Evolutionary conservation across 2,329 filamentous ascomycete genomes (phyloP).

Genomic region (Colletotrichum noveboracense): DNA sequence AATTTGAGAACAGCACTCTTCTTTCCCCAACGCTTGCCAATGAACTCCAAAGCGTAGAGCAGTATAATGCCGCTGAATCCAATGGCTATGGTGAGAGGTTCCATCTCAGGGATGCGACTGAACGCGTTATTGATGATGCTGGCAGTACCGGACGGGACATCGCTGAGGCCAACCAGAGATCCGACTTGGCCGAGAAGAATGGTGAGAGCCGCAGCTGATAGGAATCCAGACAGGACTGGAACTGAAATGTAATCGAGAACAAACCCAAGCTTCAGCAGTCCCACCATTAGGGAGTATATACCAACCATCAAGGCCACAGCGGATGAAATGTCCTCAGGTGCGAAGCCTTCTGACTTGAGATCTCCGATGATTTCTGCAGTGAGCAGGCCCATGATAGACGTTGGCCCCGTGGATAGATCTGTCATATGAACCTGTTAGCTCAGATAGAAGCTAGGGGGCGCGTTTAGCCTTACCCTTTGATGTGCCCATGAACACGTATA

Average conservation of each 20-base stretch:
- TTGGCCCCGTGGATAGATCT: slow-evolving; percentile 69
- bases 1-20: slow-evolving; percentile 64
- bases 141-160: slow-evolving; percentile 56
- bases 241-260: slow-evolving; percentile 70
- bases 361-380: slow-evolving; percentile 65
- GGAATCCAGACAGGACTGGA: slow-evolving; percentile 69
- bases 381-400: slow-evolving; percentile 67
- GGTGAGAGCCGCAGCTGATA: slow-evolving; percentile 69
- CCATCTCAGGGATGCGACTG: slow-evolving; percentile 58
- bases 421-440: neutral
- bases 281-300: slow-evolving; percentile 62
- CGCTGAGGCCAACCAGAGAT: slow-evolving; percentile 59
- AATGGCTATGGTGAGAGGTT: slow-evolving; percentile 63
- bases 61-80: slow-evolving; percentile 63
- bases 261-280: slow-evolving; percentile 68
- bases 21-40: slow-evolving; percentile 63
- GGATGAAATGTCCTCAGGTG: slow-evolving; percentile 60
- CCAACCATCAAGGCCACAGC: slow-evolving; percentile 70
- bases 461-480: slow-evolving; percentile 55
- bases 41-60: slow-evolving; percentile 60
- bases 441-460: neutral
- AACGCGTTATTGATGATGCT: slow-evolving; percentile 65
- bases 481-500: slow-evolving; percentile 66
- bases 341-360: slow-evolving; percentile 53
- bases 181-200: slow-evolving; percentile 70